A percentile compares a stretch with the other conserved stretches of the same genome.
Conservation (phyloP, 2,329 filamentous ascomycete genomes). For the Thelonectria discophora region DNA sequence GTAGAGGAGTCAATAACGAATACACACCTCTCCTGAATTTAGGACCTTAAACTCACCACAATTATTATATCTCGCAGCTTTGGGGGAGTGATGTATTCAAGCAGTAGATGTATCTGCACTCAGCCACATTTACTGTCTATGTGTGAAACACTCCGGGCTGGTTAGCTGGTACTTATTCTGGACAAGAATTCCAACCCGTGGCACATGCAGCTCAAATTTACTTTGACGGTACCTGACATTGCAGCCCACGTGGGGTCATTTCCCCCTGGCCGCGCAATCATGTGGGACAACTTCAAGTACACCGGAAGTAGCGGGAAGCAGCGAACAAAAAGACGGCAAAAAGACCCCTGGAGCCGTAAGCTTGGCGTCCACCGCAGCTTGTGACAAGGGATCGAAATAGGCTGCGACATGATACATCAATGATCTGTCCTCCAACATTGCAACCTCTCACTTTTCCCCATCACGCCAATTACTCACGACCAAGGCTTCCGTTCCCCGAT, state of each 20-base stretch:
- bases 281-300: background rate
- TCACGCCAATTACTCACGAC: conserved; percentile 16
- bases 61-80: no score
- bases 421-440: conserved; percentile 39
- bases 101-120: no score
- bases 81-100: no score
- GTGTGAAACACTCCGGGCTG: no score
- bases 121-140: no score
- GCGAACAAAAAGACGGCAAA: background rate
- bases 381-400: conserved; percentile 6
- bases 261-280: background rate
- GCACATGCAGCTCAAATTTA: background rate
- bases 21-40: no score
- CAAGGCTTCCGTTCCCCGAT: conserved; percentile 10
- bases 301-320: background rate
- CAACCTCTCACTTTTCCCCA: background rate
- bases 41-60: no score
- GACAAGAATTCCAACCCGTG: no score
- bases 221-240: conserved; percentile 11
- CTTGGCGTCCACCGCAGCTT: conserved; percentile 1
- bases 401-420: conserved; percentile 40
- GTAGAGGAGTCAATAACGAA: no score
- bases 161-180: no score
- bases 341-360: conserved; percentile 7
- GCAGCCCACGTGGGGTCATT: conserved; percentile 3